Conservation (phyloP, 2,329 filamentous ascomycete species). For the Cladosporium sp. region DNA sequence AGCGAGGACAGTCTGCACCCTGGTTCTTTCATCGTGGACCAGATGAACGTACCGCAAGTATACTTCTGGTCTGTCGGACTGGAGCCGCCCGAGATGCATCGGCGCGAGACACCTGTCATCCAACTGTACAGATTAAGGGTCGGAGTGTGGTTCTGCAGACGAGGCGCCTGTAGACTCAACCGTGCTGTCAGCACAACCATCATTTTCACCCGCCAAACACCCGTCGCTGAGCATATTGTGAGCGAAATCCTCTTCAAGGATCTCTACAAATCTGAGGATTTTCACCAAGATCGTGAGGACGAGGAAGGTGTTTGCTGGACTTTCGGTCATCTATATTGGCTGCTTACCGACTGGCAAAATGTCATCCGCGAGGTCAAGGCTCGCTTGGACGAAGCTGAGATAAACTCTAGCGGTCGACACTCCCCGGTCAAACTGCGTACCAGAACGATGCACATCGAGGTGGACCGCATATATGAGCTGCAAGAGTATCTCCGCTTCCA, state of each 20-base stretch:
- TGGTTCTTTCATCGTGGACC: constrained; percentile 36
- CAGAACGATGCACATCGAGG: constrained; percentile 22
- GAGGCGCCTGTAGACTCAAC: constrained; percentile 30
- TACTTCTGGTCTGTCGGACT: constrained; percentile 35
- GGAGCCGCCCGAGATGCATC: constrained; percentile 24
- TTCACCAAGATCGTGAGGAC: constrained; percentile 29
- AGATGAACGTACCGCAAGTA: constrained; percentile 37
- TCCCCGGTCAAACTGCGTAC: constrained; percentile 24
- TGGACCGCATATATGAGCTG: constrained; percentile 35
- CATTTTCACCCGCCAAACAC: constrained; percentile 31
- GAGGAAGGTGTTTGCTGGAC: constrained; percentile 36
- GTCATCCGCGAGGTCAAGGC: constrained; percentile 32
- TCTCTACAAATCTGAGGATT: constrained; percentile 30
- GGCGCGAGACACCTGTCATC: constrained; percentile 24
- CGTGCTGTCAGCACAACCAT: constrained; percentile 29
- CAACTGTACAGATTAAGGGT: constrained; percentile 32
- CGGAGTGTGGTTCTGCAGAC: constrained; percentile 34
- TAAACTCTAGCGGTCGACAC: constrained; percentile 31
- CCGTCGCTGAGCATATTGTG: constrained; percentile 31
- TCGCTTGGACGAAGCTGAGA: constrained; percentile 33
- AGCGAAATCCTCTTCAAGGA: constrained; percentile 30
- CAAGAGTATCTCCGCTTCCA: constrained; percentile 35
- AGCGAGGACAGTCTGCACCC: constrained; percentile 27
- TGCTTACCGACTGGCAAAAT: constrained; percentile 36
- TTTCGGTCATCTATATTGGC: constrained; percentile 31